Evolutionary conservation across 2,329 filamentous ascomycete genomes (phyloP).

Genomic region (Penicillium expansum): DNA sequence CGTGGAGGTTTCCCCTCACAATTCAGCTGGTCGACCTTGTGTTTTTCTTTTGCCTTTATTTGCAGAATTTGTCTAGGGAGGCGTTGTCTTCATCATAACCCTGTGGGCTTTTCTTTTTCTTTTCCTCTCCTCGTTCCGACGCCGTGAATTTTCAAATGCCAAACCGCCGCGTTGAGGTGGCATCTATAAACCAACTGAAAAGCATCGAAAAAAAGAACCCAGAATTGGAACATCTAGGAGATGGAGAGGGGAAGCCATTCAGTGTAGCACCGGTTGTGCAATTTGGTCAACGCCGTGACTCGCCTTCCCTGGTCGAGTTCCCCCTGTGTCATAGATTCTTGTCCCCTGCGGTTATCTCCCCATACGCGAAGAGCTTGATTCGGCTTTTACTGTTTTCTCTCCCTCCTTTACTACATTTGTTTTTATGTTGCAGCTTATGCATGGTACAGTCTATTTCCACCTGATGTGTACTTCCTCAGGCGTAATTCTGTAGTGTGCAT

Average conservation of each 20-base stretch:
- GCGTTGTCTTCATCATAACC: slow-evolving; percentile 45
- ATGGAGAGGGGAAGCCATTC: slow-evolving; percentile 7
- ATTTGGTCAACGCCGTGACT: slow-evolving; percentile 13
- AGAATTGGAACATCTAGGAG: slow-evolving; percentile 4
- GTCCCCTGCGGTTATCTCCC: slow-evolving; percentile 28
- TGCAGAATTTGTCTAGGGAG: slow-evolving; percentile 46
- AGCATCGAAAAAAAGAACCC: slow-evolving; percentile 6
- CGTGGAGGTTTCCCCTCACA: slow-evolving; percentile 14
- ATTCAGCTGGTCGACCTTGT: slow-evolving; percentile 41
- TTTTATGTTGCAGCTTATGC: slow-evolving; percentile 35
- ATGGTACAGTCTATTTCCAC: slow-evolving; percentile 25
- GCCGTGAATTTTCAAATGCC: slow-evolving; percentile 29
- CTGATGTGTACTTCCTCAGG: not conserved
- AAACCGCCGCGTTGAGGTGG: slow-evolving; percentile 12
- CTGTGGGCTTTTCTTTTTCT: slow-evolving; percentile 37
- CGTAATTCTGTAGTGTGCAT: not conserved
- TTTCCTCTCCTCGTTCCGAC: slow-evolving; percentile 21
- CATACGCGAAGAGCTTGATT: slow-evolving; percentile 24
- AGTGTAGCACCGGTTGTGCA: slow-evolving; percentile 17
- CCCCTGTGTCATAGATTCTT: slow-evolving; percentile 29
- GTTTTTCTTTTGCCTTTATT: slow-evolving; percentile 32
- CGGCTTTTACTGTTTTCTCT: slow-evolving; percentile 19
- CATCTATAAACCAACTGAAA: slow-evolving; percentile 21
- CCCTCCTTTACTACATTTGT: slow-evolving; percentile 20
- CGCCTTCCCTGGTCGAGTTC: slow-evolving; percentile 7